phyloP scores from a whole-genome alignment of 768 basidiomycete species.

The Pleurotus ostreatus region DNA sequence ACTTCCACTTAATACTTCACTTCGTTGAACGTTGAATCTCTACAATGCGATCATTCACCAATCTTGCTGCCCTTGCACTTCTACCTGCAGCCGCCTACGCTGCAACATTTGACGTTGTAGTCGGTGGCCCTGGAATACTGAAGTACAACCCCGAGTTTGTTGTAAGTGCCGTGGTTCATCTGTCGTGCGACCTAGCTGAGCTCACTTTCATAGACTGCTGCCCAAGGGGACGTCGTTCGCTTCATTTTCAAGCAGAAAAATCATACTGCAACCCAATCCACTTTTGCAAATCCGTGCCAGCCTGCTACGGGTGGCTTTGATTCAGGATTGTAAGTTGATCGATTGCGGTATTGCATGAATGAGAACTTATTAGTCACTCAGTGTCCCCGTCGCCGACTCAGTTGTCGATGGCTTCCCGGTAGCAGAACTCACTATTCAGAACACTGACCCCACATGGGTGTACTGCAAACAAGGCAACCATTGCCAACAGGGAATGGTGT shows the following conservation, averaged over 20 bases:
- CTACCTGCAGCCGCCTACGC: constrained; percentile 15
- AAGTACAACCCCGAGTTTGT: constrained; percentile 37
- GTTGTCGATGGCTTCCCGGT: constrained; percentile 39
- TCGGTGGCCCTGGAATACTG: constrained; percentile 41
- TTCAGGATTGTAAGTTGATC: constrained; percentile 42
- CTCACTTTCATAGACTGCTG: constrained; percentile 32
- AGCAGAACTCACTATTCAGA: constrained; percentile 36
- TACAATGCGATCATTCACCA: background rate
- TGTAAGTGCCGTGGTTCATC: constrained; percentile 23
- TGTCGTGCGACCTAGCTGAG: background rate
- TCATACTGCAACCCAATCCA: constrained; percentile 56
- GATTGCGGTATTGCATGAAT: constrained; percentile 15
- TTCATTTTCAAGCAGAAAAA: constrained; percentile 57
- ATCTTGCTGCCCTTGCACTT: constrained; percentile 24
- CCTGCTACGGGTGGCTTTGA: constrained; percentile 45
- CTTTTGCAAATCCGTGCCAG: constrained; percentile 45
- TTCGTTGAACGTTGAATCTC: background rate
- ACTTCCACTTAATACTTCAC: background rate
- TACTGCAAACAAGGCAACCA: constrained; percentile 55
- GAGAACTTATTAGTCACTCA: constrained; percentile 14
- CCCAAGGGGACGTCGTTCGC: constrained; percentile 38
- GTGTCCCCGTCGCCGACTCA: constrained; percentile 41
- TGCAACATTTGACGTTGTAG: constrained; percentile 38
- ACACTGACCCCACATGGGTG: constrained; percentile 51
- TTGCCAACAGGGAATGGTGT: constrained; percentile 60